Conservation (phyloP, 139 green algal genomes). For the Mychonastes homosphaera region DNA sequence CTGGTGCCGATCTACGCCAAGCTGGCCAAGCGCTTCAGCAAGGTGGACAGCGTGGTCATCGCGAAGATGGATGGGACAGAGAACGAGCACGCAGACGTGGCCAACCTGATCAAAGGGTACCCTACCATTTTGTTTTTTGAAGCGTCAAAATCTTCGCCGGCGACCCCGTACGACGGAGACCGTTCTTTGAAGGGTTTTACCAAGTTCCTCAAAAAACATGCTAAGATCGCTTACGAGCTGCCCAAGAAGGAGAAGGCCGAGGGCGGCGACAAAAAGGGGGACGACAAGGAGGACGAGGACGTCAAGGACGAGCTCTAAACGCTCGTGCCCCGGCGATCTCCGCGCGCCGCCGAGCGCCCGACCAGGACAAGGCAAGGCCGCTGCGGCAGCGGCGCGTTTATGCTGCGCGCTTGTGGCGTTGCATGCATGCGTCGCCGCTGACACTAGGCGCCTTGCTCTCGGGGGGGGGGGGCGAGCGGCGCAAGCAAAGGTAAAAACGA, state of each 20-base stretch:
- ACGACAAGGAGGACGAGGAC: slow-evolving; percentile 3
- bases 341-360: background rate
- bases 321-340: too few relatives aligned
- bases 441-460: too few relatives aligned
- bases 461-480: too few relatives aligned
- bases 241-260: slow-evolving; percentile 37
- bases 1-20: slow-evolving; percentile 75
- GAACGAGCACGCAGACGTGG: slow-evolving; percentile 58
- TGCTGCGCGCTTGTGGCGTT: background rate
- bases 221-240: slow-evolving; percentile 40
- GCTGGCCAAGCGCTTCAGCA: slow-evolving; percentile 68
- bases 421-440: too few relatives aligned
- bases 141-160: background rate
- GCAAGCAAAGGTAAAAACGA: too few relatives aligned
- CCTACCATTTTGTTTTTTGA: slow-evolving; percentile 51
- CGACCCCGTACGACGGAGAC: background rate
- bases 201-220: slow-evolving; percentile 64
- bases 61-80: slow-evolving; percentile 73
- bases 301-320: slow-evolving; percentile 28
- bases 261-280: background rate
- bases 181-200: slow-evolving; percentile 29
- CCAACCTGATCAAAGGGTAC: slow-evolving; percentile 59
- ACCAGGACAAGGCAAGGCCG: background rate
- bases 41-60: slow-evolving; percentile 54
- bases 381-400: too few relatives aligned